These are phyloP conservation scores for Durio zibethinus DNA, from an alignment of 345 rosid genomes.

Conservation along the genomic window DNA sequence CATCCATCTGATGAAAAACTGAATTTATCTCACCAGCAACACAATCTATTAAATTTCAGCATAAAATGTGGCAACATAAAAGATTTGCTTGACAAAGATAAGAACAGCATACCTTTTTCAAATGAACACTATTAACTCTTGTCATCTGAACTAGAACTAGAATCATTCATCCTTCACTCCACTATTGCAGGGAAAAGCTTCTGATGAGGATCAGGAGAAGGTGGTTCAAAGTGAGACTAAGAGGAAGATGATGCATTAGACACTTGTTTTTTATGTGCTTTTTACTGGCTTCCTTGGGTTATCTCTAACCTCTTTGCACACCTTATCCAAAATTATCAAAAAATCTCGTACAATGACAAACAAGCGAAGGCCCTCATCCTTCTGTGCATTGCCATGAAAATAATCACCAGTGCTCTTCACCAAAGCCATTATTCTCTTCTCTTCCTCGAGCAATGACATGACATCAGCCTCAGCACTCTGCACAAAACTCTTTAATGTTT, in stretches of 20 bases:
- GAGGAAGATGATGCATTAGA: constrained; percentile 53
- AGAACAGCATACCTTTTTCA: constrained; percentile 15
- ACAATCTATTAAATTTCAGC: neutral
- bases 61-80: neutral
- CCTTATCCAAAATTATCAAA: constrained; percentile 76
- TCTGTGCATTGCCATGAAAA: constrained; percentile 91
- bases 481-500: constrained; percentile 70
- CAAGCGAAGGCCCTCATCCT: constrained; percentile 89
- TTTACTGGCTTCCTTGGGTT: constrained; percentile 42
- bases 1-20: neutral
- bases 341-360: constrained; percentile 79
- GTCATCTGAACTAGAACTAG: constrained; percentile 59
- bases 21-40: neutral
- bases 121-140: constrained; percentile 22
- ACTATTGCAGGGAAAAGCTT: constrained; percentile 75
- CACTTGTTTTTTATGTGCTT: constrained; percentile 48
- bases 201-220: constrained; percentile 50
- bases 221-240: constrained; percentile 29
- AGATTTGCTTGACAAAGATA: neutral
- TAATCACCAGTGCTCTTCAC: constrained; percentile 94
- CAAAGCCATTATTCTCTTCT: constrained; percentile 76
- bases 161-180: constrained; percentile 47
- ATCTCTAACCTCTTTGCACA: constrained; percentile 75
- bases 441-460: constrained; percentile 62
- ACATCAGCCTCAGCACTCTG: constrained; percentile 66